Evolutionary conservation across 1,139 yeast species (phyloP).

Genomic region (Taiozyma onychis): DNA sequence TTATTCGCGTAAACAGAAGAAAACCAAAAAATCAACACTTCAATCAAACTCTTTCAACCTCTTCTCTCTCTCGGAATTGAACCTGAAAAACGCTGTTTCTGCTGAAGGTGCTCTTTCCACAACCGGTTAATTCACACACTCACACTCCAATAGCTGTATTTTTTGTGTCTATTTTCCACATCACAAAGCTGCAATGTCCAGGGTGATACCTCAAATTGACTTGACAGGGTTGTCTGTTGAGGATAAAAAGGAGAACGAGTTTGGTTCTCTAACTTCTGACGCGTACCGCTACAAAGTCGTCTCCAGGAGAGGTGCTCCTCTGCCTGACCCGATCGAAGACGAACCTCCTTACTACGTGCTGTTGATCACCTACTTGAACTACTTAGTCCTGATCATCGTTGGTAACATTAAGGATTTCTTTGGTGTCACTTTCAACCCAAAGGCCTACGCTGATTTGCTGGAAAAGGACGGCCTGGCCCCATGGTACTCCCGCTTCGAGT

Average conservation of each 20-base stretch:
- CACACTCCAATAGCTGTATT: too few relatives aligned
- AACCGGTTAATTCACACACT: too few relatives aligned
- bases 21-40: too few relatives aligned
- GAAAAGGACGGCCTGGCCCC: constrained; percentile 94
- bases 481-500: constrained; percentile 89
- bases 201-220: constrained; percentile 22
- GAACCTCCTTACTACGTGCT: constrained; percentile 84
- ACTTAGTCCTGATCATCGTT: constrained; percentile 72
- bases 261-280: constrained; percentile 53
- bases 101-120: too few relatives aligned
- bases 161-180: too few relatives aligned
- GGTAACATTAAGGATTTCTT: constrained; percentile 91
- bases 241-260: constrained; percentile 58
- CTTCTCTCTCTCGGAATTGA: too few relatives aligned
- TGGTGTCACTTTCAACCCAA: constrained; percentile 67
- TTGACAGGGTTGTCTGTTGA: constrained; percentile 35
- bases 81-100: too few relatives aligned
- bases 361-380: constrained; percentile 77
- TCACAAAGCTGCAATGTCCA: constrained; percentile 10
- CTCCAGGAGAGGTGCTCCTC: constrained; percentile 42
- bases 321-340: constrained; percentile 59
- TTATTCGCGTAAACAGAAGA: too few relatives aligned
- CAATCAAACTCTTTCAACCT: too few relatives aligned
- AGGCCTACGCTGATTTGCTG: constrained; percentile 57
- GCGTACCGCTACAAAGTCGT: constrained; percentile 52